Percentiles rank a stretch among this genome's conserved stretches.
Evolutionary conservation across 441 rosid species (phyloP).

Genomic region (Arabidopsis lyrata): DNA sequence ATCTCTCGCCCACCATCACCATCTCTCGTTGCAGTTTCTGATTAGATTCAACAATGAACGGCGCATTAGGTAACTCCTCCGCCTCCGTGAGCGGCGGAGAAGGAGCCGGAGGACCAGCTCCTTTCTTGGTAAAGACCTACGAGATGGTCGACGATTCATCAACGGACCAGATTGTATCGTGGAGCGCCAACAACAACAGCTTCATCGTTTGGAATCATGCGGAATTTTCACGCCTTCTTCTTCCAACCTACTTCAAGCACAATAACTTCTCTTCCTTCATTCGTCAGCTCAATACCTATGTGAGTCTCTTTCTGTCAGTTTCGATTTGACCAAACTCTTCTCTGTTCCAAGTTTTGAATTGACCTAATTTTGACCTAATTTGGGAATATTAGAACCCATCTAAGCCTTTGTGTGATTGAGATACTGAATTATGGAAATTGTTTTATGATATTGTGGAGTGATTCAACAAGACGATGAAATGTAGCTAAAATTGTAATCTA

Average conservation of each 20-base stretch:
- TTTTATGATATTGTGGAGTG: neutral
- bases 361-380: slow-evolving; percentile 9
- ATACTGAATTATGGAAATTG: neutral
- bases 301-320: slow-evolving; percentile 44
- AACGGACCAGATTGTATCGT: slow-evolving; percentile 83
- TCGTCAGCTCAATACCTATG: slow-evolving; percentile 86
- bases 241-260: slow-evolving; percentile 88
- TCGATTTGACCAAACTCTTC: neutral
- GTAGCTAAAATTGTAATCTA: neutral
- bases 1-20: slow-evolving; percentile 2
- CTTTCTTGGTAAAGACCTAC: slow-evolving; percentile 81
- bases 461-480: neutral
- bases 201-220: slow-evolving; percentile 93
- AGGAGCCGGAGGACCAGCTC: slow-evolving; percentile 69
- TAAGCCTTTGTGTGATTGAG: neutral
- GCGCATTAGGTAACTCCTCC: slow-evolving; percentile 39
- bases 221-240: slow-evolving; percentile 75
- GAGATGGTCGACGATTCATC: slow-evolving; percentile 86
- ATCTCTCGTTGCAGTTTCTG: neutral
- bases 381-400: neutral
- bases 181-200: slow-evolving; percentile 73
- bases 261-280: slow-evolving; percentile 93
- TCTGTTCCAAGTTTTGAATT: neutral
- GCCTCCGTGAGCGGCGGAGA: slow-evolving; percentile 44
- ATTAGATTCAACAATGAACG: slow-evolving; percentile 38